These are phyloP conservation scores for Clarireedia paspali DNA, from an alignment of 2,329 filamentous ascomycete genomes.

Conservation along the genomic window DNA sequence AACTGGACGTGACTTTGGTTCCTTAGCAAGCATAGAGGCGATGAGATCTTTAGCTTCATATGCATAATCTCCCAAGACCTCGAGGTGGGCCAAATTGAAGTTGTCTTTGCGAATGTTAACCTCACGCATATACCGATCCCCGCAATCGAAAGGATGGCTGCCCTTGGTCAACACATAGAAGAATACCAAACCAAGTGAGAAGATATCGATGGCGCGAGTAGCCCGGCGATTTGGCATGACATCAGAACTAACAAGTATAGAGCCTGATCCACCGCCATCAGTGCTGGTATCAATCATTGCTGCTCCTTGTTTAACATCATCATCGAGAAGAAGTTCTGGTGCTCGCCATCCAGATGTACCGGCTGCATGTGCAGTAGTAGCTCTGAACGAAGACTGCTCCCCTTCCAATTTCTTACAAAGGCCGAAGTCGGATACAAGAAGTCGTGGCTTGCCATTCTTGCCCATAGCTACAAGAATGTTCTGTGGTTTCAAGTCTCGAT, in stretches of 20 bases:
- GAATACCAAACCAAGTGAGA: conserved; percentile 95
- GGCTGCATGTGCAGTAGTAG: conserved; percentile 86
- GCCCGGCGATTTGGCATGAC: conserved; percentile 65
- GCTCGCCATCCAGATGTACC: conserved; percentile 96
- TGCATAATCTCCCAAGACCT: conserved; percentile 72
- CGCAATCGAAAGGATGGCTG: conserved; percentile 86
- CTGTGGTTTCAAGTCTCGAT: conserved; percentile 94
- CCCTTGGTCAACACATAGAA: conserved; percentile 97
- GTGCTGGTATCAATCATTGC: conserved; percentile 43
- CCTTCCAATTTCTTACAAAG: conserved; percentile 95
- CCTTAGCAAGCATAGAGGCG: conserved; percentile 60
- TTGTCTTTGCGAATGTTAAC: conserved; percentile 93
- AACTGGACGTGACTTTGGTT: conserved; percentile 55
- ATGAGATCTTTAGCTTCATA: conserved; percentile 86
- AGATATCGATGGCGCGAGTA: conserved; percentile 94
- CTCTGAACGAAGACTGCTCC: conserved; percentile 88
- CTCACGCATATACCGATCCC: conserved; percentile 90
- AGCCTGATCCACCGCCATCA: conserved; percentile 55
- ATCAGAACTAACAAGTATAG: conserved; percentile 49
- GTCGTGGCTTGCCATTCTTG: conserved; percentile 63
- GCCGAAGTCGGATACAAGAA: conserved; percentile 95
- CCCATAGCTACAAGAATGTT: conserved; percentile 84
- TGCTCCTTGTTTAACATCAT: conserved; percentile 50
- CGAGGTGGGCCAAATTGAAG: conserved; percentile 62
- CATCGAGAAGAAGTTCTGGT: conserved; percentile 81